phyloP scores from a whole-genome alignment of 164 flowering plant species.

The Sextonia rubra region DNA sequence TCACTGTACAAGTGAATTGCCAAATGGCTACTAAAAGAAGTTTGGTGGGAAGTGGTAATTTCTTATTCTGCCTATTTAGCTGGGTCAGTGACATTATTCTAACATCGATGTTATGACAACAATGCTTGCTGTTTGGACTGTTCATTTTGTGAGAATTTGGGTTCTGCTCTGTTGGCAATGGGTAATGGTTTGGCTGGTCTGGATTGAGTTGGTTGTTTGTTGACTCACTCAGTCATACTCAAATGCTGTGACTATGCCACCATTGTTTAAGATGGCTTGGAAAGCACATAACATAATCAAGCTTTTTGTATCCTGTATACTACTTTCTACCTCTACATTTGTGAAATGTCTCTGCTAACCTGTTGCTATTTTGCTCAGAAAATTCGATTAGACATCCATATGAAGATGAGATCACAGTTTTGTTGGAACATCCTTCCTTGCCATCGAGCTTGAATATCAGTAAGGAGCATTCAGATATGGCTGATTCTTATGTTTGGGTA shows the following conservation, averaged over 20 bases:
- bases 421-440: constrained; percentile 18
- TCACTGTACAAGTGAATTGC: too few species aligned
- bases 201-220: neutral
- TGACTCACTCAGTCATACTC: neutral
- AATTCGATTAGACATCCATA: constrained; percentile 22
- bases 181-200: neutral
- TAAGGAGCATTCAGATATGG: constrained; percentile 25
- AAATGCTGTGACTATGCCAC: neutral
- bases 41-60: too few species aligned
- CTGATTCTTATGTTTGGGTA: constrained; percentile 60
- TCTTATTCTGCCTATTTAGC: neutral
- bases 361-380: constrained; percentile 11
- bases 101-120: neutral
- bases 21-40: too few species aligned
- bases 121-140: too few species aligned
- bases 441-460: neutral
- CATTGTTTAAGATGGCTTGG: neutral
- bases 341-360: neutral
- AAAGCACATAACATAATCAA: neutral
- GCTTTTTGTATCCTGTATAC: neutral
- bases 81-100: neutral
- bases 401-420: constrained; percentile 19
- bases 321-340: neutral
- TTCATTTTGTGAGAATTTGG: too few species aligned
- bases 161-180: neutral